phyloP scores from a whole-genome alignment of 805 yeast species.

The Zygosaccharomyces pseudorouxii region DNA sequence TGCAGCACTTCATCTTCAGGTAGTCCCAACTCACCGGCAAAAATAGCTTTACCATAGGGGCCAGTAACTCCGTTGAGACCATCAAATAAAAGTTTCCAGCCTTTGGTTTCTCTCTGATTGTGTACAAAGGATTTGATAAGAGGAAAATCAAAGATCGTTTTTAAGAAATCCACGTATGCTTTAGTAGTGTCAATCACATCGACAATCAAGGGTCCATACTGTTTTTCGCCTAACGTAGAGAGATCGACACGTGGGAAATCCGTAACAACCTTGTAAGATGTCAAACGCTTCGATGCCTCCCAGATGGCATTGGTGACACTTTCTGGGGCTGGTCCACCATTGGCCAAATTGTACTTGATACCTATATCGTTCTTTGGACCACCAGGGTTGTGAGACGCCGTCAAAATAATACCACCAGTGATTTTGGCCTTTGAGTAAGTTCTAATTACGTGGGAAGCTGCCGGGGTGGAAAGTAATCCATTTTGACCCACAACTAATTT shows the following conservation, averaged over 20 bases:
- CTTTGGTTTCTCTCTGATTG: slow-evolving; percentile 42
- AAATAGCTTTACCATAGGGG: slow-evolving; percentile 84
- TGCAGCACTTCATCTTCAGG: slow-evolving; percentile 62
- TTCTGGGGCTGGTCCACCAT: slow-evolving; percentile 99
- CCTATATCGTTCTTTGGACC: slow-evolving; percentile 92
- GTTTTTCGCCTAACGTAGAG: slow-evolving; percentile 46
- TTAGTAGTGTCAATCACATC: slow-evolving; percentile 79
- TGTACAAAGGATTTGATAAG: slow-evolving; percentile 68
- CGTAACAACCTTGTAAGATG: slow-evolving; percentile 53
- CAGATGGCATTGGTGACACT: slow-evolving; percentile 83
- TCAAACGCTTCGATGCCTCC: slow-evolving; percentile 57
- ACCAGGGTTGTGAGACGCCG: slow-evolving; percentile 98
- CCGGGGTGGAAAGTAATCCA: slow-evolving; percentile 92
- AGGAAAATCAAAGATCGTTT: slow-evolving; percentile 81
- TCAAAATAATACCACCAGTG: slow-evolving; percentile 93
- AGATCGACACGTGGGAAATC: slow-evolving; percentile 66
- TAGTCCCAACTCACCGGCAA: slow-evolving; percentile 78
- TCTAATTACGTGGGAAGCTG: slow-evolving; percentile 91
- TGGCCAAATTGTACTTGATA: slow-evolving; percentile 87
- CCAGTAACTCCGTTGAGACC: slow-evolving; percentile 95
- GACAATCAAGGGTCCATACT: slow-evolving; percentile 58
- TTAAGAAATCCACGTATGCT: slow-evolving; percentile 74
- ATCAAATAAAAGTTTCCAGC: slow-evolving; percentile 78
- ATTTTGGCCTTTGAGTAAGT: slow-evolving; percentile 44
- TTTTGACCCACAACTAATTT: slow-evolving; percentile 82